Evolutionary conservation across 306 rosid genomes (phyloP).

Genomic region (Prunus fruticosa): DNA sequence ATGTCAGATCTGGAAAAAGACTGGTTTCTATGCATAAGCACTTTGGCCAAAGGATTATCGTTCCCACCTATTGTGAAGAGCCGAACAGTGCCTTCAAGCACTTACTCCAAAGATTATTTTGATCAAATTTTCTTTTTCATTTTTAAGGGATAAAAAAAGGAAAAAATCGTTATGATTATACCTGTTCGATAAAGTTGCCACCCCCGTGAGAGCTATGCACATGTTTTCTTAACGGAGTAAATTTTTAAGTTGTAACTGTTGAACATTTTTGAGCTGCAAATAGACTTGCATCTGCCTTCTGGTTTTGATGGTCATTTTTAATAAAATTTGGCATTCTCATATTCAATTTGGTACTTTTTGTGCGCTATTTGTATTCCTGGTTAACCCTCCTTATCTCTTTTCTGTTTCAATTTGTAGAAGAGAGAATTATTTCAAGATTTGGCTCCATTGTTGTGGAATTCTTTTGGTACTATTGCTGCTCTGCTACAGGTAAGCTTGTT

Average conservation of each 20-base stretch:
- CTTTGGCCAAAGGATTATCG: not conserved
- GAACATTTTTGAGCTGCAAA: not conserved
- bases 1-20: not conserved
- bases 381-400: conserved; percentile 11
- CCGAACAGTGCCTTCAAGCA: not conserved
- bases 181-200: not conserved
- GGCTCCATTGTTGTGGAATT: conserved; percentile 93
- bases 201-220: not conserved
- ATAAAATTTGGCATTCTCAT: conserved; percentile 20
- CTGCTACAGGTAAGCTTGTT: conserved; percentile 55
- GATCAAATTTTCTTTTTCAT: not conserved
- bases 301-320: not conserved
- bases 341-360: conserved; percentile 22
- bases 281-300: not conserved
- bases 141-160: not conserved
- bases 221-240: not conserved
- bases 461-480: conserved; percentile 95
- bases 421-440: conserved; percentile 94
- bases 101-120: not conserved
- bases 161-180: not conserved
- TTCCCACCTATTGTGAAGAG: not conserved
- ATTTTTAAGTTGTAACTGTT: not conserved
- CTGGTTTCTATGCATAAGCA: not conserved
- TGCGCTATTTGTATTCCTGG: conserved; percentile 18
- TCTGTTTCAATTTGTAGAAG: conserved; percentile 48